phyloP scores from a whole-genome alignment of 345 rosid species.

The Stellera chamaejasme region DNA sequence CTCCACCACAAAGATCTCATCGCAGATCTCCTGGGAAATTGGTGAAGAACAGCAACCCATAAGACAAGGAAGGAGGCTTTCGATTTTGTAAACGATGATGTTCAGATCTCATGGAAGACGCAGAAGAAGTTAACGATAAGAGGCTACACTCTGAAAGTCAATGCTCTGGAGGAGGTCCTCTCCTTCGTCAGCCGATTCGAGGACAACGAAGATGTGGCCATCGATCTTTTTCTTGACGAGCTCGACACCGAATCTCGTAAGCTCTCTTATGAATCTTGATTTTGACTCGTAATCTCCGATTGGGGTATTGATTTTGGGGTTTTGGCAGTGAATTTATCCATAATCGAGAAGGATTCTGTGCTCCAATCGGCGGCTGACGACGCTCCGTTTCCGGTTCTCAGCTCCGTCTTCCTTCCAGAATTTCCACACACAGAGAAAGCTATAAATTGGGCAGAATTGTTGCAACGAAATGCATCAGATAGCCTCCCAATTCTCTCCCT shows the following conservation, averaged over 20 bases:
- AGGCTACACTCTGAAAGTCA: slow-evolving; percentile 62
- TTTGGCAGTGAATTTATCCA: slow-evolving; percentile 53
- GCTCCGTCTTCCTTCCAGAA: no score
- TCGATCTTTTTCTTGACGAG: slow-evolving; percentile 75
- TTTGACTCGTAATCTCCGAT: neutral
- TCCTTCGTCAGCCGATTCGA: slow-evolving; percentile 50
- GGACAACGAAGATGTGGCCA: slow-evolving; percentile 65
- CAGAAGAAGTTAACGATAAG: slow-evolving; percentile 71
- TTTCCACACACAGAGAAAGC: no score
- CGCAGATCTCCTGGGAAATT: no score
- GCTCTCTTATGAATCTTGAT: neutral
- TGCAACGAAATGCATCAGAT: no score
- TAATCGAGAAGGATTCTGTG: slow-evolving; percentile 57
- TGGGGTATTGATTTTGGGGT: neutral
- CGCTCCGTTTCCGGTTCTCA: no score
- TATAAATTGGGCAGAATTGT: no score
- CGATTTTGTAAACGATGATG: no score
- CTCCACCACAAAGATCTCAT: no score
- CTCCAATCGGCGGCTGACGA: slow-evolving; percentile 21
- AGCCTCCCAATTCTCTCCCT: no score
- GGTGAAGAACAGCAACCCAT: no score
- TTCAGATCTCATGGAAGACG: slow-evolving; percentile 20
- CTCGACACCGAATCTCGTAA: slow-evolving; percentile 48
- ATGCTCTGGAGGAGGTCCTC: slow-evolving; percentile 63
- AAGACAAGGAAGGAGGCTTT: no score